phyloP scores from a whole-genome alignment of 2,329 filamentous ascomycete genomes.

The Fusarium compactum region DNA sequence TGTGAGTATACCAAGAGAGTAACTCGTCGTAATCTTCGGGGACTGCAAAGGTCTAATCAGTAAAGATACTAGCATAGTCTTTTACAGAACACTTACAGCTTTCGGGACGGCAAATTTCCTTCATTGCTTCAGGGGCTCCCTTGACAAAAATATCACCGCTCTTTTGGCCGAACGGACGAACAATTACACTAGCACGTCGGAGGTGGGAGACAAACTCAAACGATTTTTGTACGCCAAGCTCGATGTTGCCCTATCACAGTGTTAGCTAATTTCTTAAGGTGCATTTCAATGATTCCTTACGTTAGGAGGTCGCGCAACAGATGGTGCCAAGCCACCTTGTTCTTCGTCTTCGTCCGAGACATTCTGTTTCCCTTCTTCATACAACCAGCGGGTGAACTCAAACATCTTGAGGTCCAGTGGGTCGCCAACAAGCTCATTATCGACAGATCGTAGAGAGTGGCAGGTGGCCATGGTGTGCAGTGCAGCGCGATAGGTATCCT shows the following conservation, averaged over 20 bases:
- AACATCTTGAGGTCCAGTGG: slow-evolving; percentile 99
- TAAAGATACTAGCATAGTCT: slow-evolving; percentile 18
- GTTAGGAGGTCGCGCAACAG: slow-evolving; percentile 84
- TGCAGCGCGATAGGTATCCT: slow-evolving; percentile 66
- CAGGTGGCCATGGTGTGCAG: slow-evolving; percentile 98
- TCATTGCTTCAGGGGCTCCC: slow-evolving; percentile 96
- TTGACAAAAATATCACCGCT: slow-evolving; percentile 94
- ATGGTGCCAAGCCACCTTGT: slow-evolving; percentile 81
- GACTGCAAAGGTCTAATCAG: slow-evolving; percentile 60
- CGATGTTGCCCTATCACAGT: slow-evolving; percentile 66
- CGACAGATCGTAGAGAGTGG: slow-evolving; percentile 88
- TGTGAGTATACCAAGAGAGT: slow-evolving; percentile 90
- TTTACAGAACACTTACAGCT: slow-evolving; percentile 69
- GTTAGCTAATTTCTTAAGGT: neutral
- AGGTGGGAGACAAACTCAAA: slow-evolving; percentile 97
- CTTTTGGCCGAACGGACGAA: slow-evolving; percentile 85
- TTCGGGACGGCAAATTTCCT: slow-evolving; percentile 86
- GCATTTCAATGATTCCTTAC: slow-evolving; percentile 57
- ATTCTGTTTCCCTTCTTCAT: slow-evolving; percentile 85
- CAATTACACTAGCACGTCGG: slow-evolving; percentile 90
- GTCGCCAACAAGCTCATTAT: slow-evolving; percentile 90
- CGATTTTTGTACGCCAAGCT: slow-evolving; percentile 88
- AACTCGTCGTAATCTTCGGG: slow-evolving; percentile 91
- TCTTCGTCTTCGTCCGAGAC: slow-evolving; percentile 78
- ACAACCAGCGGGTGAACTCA: slow-evolving; percentile 92